These are phyloP conservation scores for Phytopythium boreale DNA, from an alignment of 352 stramenopile species.

Conservation along the genomic window DNA sequence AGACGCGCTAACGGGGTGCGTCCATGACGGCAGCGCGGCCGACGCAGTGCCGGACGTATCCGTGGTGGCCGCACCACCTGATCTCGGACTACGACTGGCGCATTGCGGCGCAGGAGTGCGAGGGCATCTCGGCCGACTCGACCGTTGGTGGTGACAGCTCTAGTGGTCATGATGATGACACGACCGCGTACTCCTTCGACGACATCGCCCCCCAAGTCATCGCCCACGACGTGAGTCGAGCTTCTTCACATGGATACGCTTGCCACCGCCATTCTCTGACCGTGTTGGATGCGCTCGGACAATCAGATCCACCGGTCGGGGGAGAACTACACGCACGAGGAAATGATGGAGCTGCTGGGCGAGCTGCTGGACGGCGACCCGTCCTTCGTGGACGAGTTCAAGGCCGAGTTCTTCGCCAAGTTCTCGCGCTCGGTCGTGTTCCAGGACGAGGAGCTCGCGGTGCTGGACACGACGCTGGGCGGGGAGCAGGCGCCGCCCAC, in stretches of 20 bases:
- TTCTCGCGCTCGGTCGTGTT: conserved; percentile 52
- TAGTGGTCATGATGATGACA: not conserved
- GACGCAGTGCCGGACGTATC: conserved; percentile 79
- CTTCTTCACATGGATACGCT: not conserved
- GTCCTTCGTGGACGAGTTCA: conserved; percentile 52
- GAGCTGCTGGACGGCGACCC: conserved; percentile 61
- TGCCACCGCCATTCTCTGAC: not conserved
- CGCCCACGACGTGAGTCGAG: conserved; percentile 55
- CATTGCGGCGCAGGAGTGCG: conserved; percentile 52
- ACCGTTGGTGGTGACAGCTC: no score
- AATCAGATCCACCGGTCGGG: conserved; percentile 66
- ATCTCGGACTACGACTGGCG: conserved; percentile 81
- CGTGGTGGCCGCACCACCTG: conserved; percentile 78
- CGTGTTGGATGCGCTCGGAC: not conserved
- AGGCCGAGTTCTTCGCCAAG: conserved; percentile 50
- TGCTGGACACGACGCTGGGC: conserved; percentile 59
- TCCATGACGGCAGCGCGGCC: conserved; percentile 45
- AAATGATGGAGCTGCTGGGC: conserved; percentile 51
- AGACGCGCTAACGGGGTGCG: not conserved
- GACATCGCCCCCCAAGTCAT: conserved; percentile 60
- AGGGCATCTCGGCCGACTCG: conserved; percentile 43
- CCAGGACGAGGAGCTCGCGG: conserved; percentile 47
- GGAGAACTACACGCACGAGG: conserved; percentile 71
- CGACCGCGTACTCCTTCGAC: conserved; percentile 31
- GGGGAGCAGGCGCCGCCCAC: conserved; percentile 19